phyloP scores from a whole-genome alignment of 495 filamentous ascomycete species.

The Aspergillus coremiiformis region DNA sequence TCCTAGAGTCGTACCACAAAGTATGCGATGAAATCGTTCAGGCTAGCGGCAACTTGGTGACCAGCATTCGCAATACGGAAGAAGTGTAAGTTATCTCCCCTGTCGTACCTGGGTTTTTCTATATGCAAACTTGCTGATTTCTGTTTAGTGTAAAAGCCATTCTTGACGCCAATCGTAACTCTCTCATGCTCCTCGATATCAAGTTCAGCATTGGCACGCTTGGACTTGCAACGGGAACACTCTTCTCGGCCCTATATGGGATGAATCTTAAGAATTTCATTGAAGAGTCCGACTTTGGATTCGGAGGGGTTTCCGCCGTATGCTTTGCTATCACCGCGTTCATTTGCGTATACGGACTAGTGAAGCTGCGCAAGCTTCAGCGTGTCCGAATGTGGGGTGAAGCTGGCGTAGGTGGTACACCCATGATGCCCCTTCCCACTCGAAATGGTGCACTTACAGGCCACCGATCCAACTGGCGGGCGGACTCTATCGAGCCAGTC shows the following conservation, averaged over 20 bases:
- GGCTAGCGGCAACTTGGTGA: constrained; percentile 83
- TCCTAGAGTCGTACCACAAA: constrained; percentile 95
- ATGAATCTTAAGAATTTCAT: constrained; percentile 99
- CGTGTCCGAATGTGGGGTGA: constrained; percentile 80
- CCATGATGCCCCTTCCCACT: constrained; percentile 26
- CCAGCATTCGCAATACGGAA: constrained; percentile 95
- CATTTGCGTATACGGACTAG: constrained; percentile 73
- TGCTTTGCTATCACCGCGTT: constrained; percentile 66
- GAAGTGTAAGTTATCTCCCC: constrained; percentile 65
- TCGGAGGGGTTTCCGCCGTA: constrained; percentile 60
- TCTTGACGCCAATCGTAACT: constrained; percentile 94
- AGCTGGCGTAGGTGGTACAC: constrained; percentile 29
- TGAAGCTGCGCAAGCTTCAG: constrained; percentile 77
- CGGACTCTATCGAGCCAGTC: constrained; percentile 40
- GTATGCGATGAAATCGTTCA: constrained; percentile 97
- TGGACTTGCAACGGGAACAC: constrained; percentile 83
- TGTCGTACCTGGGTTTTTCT: not conserved
- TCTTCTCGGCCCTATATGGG: constrained; percentile 93
- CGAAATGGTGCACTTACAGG: constrained; percentile 14
- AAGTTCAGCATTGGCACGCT: constrained; percentile 95
- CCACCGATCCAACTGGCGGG: constrained; percentile 38
- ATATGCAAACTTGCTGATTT: not conserved
- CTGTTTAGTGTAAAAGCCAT: constrained; percentile 77
- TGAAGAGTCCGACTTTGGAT: constrained; percentile 90
- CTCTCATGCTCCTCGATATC: constrained; percentile 93